Evolutionary conservation across 768 basidiomycete species (phyloP).

Genomic region (Lactarius sanguifluus): DNA sequence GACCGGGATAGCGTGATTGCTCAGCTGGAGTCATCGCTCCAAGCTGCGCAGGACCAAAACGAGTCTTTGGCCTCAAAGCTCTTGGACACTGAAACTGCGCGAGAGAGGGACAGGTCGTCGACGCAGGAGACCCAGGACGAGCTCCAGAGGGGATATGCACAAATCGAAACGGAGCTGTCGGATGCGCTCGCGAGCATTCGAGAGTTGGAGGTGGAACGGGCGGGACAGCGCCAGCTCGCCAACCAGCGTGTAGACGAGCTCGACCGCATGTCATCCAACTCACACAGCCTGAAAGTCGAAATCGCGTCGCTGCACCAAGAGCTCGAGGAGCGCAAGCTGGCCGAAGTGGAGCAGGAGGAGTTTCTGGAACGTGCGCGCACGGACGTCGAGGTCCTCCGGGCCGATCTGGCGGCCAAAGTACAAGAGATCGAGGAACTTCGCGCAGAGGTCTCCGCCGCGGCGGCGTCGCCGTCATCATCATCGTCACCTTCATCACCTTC

Average conservation of each 20-base stretch:
- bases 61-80: slow-evolving; percentile 47
- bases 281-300: slow-evolving; percentile 54
- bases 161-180: slow-evolving; percentile 63
- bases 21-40: slow-evolving; percentile 59
- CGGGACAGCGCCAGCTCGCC: slow-evolving; percentile 55
- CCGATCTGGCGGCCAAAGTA: slow-evolving; percentile 60
- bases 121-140: slow-evolving; percentile 54
- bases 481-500: slow-evolving; percentile 38
- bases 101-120: slow-evolving; percentile 53
- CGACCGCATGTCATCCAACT: slow-evolving; percentile 48
- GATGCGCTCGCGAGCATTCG: slow-evolving; percentile 51
- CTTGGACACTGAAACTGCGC: slow-evolving; percentile 45
- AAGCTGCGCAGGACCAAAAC: slow-evolving; percentile 52
- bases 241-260: slow-evolving; percentile 57
- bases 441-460: slow-evolving; percentile 45
- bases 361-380: slow-evolving; percentile 62
- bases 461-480: slow-evolving; percentile 30
- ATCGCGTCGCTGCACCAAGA: slow-evolving; percentile 52
- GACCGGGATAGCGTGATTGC: slow-evolving; percentile 58
- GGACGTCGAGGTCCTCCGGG: slow-evolving; percentile 69
- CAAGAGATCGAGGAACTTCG: slow-evolving; percentile 64
- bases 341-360: slow-evolving; percentile 60
- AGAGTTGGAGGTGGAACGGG: slow-evolving; percentile 65
- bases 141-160: slow-evolving; percentile 58
- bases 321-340: slow-evolving; percentile 46